Conservation (phyloP, 148 eudicot genomes). For the Tetragonia tetragonoides region DNA sequence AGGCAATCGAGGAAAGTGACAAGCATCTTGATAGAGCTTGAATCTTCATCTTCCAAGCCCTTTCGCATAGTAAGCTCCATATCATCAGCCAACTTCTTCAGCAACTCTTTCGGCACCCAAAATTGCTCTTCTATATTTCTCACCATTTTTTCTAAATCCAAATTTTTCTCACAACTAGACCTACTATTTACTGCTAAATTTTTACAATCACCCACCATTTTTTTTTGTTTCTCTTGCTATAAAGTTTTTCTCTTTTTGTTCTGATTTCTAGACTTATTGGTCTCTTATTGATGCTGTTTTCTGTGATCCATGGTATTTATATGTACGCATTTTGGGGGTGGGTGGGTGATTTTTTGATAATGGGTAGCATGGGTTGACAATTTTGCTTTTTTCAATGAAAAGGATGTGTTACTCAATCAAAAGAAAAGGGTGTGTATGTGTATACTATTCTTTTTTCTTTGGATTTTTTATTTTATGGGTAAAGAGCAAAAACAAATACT, state of each 20-base stretch:
- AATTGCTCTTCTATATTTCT: conserved; percentile 26
- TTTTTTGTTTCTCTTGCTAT: too few species aligned
- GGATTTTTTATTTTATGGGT: not conserved
- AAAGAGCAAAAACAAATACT: not conserved
- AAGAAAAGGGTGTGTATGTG: too few species aligned
- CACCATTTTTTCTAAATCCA: conserved; percentile 18
- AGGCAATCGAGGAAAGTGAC: conserved; percentile 38
- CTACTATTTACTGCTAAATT: not conserved
- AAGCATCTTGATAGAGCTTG: conserved; percentile 39
- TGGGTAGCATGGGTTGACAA: conserved; percentile 23
- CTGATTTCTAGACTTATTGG: not conserved
- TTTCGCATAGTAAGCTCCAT: conserved; percentile 31
- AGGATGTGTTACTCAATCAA: not conserved
- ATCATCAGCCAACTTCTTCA: conserved; percentile 28
- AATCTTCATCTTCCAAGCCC: conserved; percentile 29
- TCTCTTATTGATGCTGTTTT: not conserved
- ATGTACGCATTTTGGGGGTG: not conserved
- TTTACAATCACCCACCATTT: conserved; percentile 22
- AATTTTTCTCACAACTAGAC: not conserved
- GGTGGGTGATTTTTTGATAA: not conserved
- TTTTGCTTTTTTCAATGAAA: conserved; percentile 20
- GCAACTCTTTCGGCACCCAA: conserved; percentile 11
- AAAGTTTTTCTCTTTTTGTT: not conserved
- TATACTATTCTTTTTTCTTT: too few species aligned
- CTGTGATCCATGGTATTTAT: not conserved